Evolutionary conservation across 2,329 filamentous ascomycete species (phyloP).

Genomic region (Fusarium devonianum): DNA sequence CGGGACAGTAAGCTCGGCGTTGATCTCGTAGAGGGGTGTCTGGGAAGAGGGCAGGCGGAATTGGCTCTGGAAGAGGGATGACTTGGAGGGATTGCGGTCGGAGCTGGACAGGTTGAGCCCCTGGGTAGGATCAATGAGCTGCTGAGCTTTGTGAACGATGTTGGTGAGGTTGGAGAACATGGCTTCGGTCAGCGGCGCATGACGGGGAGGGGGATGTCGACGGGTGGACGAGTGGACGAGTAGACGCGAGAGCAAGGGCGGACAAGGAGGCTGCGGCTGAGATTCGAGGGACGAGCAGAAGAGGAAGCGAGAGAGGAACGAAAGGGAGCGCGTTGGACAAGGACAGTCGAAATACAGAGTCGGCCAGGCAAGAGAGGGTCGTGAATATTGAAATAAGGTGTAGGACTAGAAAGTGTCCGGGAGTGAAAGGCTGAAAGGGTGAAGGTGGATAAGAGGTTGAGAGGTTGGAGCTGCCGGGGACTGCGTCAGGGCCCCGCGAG

Average conservation of each 20-base stretch:
- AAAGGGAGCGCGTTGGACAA: not conserved
- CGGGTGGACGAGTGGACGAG: constrained; percentile 18
- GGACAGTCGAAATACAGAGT: not conserved
- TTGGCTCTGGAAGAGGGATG: constrained; percentile 91
- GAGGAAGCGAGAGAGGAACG: not conserved
- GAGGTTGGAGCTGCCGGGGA: constrained; percentile 21
- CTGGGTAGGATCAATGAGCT: constrained; percentile 89
- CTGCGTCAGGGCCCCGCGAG: constrained; percentile 16
- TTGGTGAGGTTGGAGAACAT: constrained; percentile 72
- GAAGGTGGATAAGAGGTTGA: constrained; percentile 17
- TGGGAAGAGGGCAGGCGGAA: constrained; percentile 94
- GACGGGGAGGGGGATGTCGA: constrained; percentile 39
- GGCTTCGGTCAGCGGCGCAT: constrained; percentile 52
- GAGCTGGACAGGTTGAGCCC: constrained; percentile 75
- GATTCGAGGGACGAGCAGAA: constrained; percentile 9
- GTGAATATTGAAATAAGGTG: constrained; percentile 8
- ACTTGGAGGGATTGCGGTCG: constrained; percentile 86
- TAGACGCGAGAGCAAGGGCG: constrained; percentile 18
- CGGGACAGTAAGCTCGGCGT: constrained; percentile 89
- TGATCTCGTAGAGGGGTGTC: constrained; percentile 94
- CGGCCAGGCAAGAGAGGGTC: not conserved
- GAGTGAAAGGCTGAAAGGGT: constrained; percentile 23
- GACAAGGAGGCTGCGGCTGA: constrained; percentile 25
- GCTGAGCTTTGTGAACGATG: constrained; percentile 94
- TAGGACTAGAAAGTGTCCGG: constrained; percentile 3